phyloP scores from a whole-genome alignment of 73 alveolate species.

The Tetrahymena borealis region DNA sequence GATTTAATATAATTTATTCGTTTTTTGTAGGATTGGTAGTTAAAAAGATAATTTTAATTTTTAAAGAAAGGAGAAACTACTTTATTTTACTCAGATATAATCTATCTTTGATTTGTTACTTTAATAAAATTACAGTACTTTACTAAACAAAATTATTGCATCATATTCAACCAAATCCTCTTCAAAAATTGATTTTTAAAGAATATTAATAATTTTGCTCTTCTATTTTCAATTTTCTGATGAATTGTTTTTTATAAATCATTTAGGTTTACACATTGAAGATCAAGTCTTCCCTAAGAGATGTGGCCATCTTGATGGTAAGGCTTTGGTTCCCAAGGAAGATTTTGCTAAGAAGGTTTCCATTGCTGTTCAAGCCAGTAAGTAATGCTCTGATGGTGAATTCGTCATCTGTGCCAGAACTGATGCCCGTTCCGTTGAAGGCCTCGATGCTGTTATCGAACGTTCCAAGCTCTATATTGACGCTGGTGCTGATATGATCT shows the following conservation, averaged over 20 bases:
- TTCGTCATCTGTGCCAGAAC: slow-evolving; percentile 92
- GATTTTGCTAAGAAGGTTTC: slow-evolving; percentile 57
- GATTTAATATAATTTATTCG: not conserved
- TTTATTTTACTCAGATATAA: too few relatives aligned
- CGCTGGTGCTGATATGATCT: slow-evolving; percentile 97
- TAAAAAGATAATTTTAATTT: too few relatives aligned
- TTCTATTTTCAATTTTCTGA: too few relatives aligned
- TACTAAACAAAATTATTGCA: not conserved
- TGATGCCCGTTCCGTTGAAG: slow-evolving; percentile 87
- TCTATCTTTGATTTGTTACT: too few relatives aligned
- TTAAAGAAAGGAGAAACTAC: too few relatives aligned
- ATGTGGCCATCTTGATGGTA: slow-evolving; percentile 93
- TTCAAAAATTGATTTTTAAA: too few relatives aligned
- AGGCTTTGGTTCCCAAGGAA: slow-evolving; percentile 60
- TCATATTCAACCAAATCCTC: not conserved
- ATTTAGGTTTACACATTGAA: slow-evolving; percentile 23
- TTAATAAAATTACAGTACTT: not conserved
- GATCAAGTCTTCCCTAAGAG: slow-evolving; percentile 88
- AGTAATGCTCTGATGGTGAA: slow-evolving; percentile 76
- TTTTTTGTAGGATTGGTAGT: not conserved
- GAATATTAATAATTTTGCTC: too few relatives aligned
- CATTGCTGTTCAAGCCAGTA: slow-evolving; percentile 62
- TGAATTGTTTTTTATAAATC: not conserved
- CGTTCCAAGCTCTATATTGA: slow-evolving; percentile 69
- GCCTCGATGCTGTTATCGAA: slow-evolving; percentile 48